Evolutionary conservation across 2,329 filamentous ascomycete genomes (phyloP).

Genomic region (Fusarium succisae): DNA sequence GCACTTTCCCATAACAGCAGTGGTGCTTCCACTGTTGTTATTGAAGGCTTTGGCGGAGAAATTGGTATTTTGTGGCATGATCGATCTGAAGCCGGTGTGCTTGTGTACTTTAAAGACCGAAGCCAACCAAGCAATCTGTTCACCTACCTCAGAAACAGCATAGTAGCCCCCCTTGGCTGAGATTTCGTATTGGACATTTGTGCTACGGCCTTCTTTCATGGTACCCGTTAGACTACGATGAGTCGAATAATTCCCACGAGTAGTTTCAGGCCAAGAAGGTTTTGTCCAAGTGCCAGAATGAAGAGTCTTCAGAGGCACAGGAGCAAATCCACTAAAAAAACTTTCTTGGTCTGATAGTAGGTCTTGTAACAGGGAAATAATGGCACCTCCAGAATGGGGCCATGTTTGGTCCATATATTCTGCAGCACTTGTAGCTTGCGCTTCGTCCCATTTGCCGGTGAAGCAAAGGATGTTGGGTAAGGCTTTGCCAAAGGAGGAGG

Average conservation of each 20-base stretch:
- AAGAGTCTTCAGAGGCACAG: accelerated
- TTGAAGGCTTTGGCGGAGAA: accelerated
- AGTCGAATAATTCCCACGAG: neutral
- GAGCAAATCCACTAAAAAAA: neutral
- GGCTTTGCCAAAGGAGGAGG: neutral
- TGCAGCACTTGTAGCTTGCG: neutral
- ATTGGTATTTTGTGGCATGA: too few species aligned
- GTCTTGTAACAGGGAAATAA: neutral
- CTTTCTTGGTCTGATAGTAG: neutral
- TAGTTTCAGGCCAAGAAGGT: neutral
- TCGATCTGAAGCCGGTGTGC: too few species aligned
- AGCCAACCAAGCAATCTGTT: conserved; percentile 14
- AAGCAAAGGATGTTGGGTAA: neutral
- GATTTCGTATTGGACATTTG: neutral
- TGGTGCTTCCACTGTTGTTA: accelerated
- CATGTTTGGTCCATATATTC: conserved; percentile 15
- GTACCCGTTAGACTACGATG: neutral
- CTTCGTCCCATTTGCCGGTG: neutral
- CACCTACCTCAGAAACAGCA: conserved; percentile 4
- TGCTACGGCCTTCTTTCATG: neutral
- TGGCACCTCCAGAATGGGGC: neutral
- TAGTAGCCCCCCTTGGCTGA: neutral
- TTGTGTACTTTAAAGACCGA: neutral
- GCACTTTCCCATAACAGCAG: accelerated
- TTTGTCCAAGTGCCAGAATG: accelerated